Percentiles rank a stretch among this genome's conserved stretches.
Conservation (phyloP, 1,284 basidiomycete species). For the Trichosporon sp. region DNA sequence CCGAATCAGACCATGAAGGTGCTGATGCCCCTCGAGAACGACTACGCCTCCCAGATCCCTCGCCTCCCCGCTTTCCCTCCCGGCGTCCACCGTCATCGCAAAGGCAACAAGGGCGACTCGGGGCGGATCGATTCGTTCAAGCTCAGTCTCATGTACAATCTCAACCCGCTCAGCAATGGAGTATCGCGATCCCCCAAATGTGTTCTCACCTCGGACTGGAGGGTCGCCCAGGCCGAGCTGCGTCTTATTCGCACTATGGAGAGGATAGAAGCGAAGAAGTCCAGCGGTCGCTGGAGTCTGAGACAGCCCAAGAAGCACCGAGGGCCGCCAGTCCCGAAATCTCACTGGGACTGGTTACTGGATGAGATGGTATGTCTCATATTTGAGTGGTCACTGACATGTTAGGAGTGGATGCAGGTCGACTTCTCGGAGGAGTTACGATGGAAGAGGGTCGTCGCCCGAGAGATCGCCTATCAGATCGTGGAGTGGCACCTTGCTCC, state of each 20-base stretch:
- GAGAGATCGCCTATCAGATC: constrained; percentile 75
- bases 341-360: constrained; percentile 92
- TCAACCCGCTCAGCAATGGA: constrained; percentile 38
- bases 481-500: constrained; percentile 80
- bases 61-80: constrained; percentile 34
- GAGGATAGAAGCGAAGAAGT: constrained; percentile 78
- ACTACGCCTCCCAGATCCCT: constrained; percentile 31
- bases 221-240: constrained; percentile 66
- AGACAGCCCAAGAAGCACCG: constrained; percentile 93
- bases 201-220: constrained; percentile 44
- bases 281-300: constrained; percentile 80
- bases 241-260: constrained; percentile 74
- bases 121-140: constrained; percentile 31
- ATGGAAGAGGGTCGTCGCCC: constrained; percentile 87
- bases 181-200: constrained; percentile 38
- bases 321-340: constrained; percentile 72
- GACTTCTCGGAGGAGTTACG: constrained; percentile 91
- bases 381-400: background rate
- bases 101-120: constrained; percentile 29
- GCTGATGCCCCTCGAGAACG: constrained; percentile 39
- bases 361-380: constrained; percentile 79
- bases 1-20: constrained; percentile 22
- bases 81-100: constrained; percentile 19
- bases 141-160: constrained; percentile 30
- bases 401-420: constrained; percentile 89